Percentiles rank a stretch among this genome's conserved stretches.
Evolutionary conservation across 176 grass and related monocot genomes (phyloP).

Genomic region (Miscanthus lutarioriparius): DNA sequence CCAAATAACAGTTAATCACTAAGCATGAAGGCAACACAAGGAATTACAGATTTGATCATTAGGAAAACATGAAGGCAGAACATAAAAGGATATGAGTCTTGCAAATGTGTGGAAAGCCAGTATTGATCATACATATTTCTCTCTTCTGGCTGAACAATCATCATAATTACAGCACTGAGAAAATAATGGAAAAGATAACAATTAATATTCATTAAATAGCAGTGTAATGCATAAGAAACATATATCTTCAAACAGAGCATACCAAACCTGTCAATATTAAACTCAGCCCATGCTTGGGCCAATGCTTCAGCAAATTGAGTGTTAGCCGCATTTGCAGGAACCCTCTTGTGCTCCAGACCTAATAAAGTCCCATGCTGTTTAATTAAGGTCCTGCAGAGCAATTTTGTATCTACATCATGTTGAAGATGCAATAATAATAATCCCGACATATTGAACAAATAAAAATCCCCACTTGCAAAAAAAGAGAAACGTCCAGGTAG

Average conservation of each 20-base stretch:
- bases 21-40: conserved; percentile 2
- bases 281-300: conserved; percentile 74
- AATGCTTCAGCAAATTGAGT: conserved; percentile 66
- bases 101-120: conserved; percentile 74
- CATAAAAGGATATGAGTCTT: conserved; percentile 87
- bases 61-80: background rate
- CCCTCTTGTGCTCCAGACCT: conserved; percentile 59
- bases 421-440: conserved; percentile 1
- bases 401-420: conserved; percentile 11
- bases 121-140: conserved; percentile 99
- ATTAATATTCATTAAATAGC: conserved; percentile 17
- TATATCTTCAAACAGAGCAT: conserved; percentile 33
- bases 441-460: conserved; percentile 2
- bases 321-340: conserved; percentile 71
- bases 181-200: conserved; percentile 27
- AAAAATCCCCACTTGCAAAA: background rate
- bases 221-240: background rate
- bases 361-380: conserved; percentile 59
- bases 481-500: background rate
- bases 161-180: conserved; percentile 80
- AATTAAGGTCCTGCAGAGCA: conserved; percentile 67
- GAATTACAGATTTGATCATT: background rate
- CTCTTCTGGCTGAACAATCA: conserved; percentile 93
- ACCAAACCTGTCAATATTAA: conserved; percentile 69
- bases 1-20: background rate